A percentile compares a stretch with the other conserved stretches of the same genome.
Evolutionary conservation across 2,329 filamentous ascomycete genomes (phyloP).

Genomic region (Fonsecaea nubica): DNA sequence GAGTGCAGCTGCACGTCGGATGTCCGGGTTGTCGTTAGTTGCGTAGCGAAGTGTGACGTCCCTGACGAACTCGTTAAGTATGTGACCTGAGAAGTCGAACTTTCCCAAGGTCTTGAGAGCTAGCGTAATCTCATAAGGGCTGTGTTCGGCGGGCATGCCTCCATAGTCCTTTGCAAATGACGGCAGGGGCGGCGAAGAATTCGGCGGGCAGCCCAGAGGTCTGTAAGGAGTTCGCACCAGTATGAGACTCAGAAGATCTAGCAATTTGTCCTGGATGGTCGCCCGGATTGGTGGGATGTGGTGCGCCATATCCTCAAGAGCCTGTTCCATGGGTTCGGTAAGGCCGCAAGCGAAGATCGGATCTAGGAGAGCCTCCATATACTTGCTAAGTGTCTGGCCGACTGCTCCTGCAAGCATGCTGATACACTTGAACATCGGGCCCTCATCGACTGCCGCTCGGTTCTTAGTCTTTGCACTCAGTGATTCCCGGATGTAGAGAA

Average conservation of each 20-base stretch:
- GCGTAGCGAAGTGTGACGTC: slow-evolving; percentile 98
- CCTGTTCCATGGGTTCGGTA: slow-evolving; percentile 91
- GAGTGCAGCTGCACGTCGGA: slow-evolving; percentile 89
- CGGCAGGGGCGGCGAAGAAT: slow-evolving; percentile 79
- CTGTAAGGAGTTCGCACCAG: slow-evolving; percentile 91
- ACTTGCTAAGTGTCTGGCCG: slow-evolving; percentile 95
- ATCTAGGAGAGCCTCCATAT: slow-evolving; percentile 93
- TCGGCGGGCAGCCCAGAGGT: slow-evolving; percentile 87
- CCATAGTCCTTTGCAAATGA: slow-evolving; percentile 89
- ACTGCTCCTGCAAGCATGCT: slow-evolving; percentile 95
- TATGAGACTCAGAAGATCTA: slow-evolving; percentile 94
- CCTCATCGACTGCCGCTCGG: slow-evolving; percentile 64
- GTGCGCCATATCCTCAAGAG: slow-evolving; percentile 96
- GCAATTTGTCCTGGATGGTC: slow-evolving; percentile 88
- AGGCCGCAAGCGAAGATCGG: slow-evolving; percentile 97
- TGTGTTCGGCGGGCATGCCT: slow-evolving; percentile 76
- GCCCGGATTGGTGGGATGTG: slow-evolving; percentile 95
- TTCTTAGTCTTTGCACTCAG: slow-evolving; percentile 50
- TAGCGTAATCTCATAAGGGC: slow-evolving; percentile 86
- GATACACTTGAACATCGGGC: slow-evolving; percentile 94
- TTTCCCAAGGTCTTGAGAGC: slow-evolving; percentile 95
- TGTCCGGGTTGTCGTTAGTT: slow-evolving; percentile 91
- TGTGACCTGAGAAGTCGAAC: slow-evolving; percentile 90
- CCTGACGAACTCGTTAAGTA: slow-evolving; percentile 96
- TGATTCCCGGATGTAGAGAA: slow-evolving; percentile 91